Conservation (phyloP, 2,329 filamentous ascomycete species). For the Fusarium scirpi region DNA sequence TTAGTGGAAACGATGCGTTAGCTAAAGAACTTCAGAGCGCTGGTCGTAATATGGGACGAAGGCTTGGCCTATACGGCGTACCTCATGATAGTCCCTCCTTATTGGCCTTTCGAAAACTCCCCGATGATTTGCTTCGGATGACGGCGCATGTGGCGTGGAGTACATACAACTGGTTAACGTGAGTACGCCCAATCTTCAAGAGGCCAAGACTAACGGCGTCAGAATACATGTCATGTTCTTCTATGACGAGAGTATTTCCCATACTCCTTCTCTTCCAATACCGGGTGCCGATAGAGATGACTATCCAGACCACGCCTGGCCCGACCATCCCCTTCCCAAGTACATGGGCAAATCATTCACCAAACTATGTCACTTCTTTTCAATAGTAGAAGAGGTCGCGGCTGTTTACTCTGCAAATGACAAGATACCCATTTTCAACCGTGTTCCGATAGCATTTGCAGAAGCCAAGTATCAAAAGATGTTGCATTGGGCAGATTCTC, state of each 20-base stretch:
- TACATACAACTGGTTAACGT: slow-evolving; percentile 7
- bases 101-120: not conserved
- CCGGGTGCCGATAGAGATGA: not conserved
- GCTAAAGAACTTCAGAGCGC: not conserved
- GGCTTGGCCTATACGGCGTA: not conserved
- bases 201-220: fast-evolving
- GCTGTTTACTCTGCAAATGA: not conserved
- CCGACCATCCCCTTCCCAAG: not conserved
- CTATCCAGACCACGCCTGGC: not conserved
- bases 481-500: not conserved
- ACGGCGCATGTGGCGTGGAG: slow-evolving; percentile 4
- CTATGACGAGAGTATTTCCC: not conserved
- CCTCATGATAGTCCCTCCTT: not conserved
- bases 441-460: not conserved
- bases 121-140: not conserved
- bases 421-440: fast-evolving
- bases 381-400: not conserved
- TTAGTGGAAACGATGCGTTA: not conserved
- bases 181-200: not conserved
- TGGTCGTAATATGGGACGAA: not conserved
- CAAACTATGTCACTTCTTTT: not conserved
- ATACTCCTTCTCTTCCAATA: not conserved
- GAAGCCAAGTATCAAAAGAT: slow-evolving; percentile 10
- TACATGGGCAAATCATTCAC: slow-evolving; percentile 12
- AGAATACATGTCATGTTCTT: slow-evolving; percentile 3